A percentile compares a stretch with the other conserved stretches of the same genome.
phyloP scores from a whole-genome alignment of 176 grass and related monocot genomes.

The Musa schizocarpa region DNA sequence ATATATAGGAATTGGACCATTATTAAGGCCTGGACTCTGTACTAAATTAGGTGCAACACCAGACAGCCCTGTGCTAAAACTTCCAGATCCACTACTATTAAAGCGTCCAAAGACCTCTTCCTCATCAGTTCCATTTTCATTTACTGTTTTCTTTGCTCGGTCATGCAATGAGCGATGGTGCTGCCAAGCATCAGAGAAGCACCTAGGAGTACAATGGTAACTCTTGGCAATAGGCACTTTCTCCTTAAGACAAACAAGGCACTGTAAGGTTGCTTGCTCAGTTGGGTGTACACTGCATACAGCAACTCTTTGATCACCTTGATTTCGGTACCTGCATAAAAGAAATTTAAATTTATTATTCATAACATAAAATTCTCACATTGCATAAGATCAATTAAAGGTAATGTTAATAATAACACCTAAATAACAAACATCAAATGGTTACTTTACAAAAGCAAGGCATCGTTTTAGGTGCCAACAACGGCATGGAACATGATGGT shows the following conservation, averaged over 20 bases:
- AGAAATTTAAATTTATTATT: neutral
- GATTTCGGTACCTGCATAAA: constrained; percentile 80
- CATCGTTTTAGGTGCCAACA: no score
- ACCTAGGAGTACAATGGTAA: constrained; percentile 87
- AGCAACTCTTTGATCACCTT: constrained; percentile 68
- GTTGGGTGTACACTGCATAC: constrained; percentile 89
- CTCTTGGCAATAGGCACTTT: constrained; percentile 95
- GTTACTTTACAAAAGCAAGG: no score
- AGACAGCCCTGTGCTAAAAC: constrained; percentile 37
- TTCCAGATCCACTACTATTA: constrained; percentile 43
- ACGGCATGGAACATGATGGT: no score
- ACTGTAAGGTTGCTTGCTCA: constrained; percentile 89
- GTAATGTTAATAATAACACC: no score
- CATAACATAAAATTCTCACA: no score
- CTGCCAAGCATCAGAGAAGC: constrained; percentile 95
- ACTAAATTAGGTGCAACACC: constrained; percentile 46
- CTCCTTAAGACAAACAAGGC: constrained; percentile 87
- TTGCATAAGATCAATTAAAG: no score
- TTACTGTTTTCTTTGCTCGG: constrained; percentile 57
- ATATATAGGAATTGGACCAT: constrained; percentile 11
- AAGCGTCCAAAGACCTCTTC: constrained; percentile 87
- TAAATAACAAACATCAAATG: no score
- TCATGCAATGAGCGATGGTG: constrained; percentile 95
- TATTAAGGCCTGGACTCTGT: constrained; percentile 46
- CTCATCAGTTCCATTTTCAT: constrained; percentile 91